These are phyloP conservation scores for Durio zibethinus DNA, from an alignment of 345 rosid genomes.

Conservation along the genomic window DNA sequence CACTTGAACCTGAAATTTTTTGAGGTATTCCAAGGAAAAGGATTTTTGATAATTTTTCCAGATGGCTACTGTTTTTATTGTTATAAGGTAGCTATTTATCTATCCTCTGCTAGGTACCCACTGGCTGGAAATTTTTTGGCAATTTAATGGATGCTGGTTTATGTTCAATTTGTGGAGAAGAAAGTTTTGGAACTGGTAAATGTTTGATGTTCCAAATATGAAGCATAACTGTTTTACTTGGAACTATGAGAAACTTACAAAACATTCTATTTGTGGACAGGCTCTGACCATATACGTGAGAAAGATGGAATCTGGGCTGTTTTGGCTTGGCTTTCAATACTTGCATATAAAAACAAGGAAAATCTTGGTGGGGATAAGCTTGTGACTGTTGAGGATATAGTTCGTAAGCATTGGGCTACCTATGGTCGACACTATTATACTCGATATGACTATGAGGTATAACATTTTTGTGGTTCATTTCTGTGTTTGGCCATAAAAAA, in stretches of 20 bases:
- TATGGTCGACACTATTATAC: conserved; percentile 98
- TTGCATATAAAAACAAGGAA: conserved; percentile 83
- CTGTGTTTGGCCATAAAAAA: neutral
- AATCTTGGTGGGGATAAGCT: conserved; percentile 61
- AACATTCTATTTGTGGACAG: conserved; percentile 36
- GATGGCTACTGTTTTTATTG: neutral
- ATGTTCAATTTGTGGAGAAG: conserved; percentile 98
- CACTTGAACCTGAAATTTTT: conserved; percentile 82
- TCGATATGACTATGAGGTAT: conserved; percentile 96
- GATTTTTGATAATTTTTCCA: neutral
- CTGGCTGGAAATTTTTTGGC: conserved; percentile 99
- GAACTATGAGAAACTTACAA: neutral
- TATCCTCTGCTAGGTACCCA: conserved; percentile 64
- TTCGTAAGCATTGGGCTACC: conserved; percentile 80
- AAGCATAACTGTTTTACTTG: neutral
- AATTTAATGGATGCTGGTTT: conserved; percentile 98
- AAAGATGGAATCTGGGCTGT: conserved; percentile 99
- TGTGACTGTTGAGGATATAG: conserved; percentile 91
- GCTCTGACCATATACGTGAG: conserved; percentile 97
- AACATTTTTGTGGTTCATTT: neutral
- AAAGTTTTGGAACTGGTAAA: conserved; percentile 99
- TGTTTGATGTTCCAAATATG: conserved; percentile 11
- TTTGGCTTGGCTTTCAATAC: conserved; percentile 93
- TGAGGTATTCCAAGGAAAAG: conserved; percentile 54
- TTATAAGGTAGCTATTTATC: conserved; percentile 16